Conservation (phyloP, 805 yeast species). For the Candida xiaguanensis region DNA sequence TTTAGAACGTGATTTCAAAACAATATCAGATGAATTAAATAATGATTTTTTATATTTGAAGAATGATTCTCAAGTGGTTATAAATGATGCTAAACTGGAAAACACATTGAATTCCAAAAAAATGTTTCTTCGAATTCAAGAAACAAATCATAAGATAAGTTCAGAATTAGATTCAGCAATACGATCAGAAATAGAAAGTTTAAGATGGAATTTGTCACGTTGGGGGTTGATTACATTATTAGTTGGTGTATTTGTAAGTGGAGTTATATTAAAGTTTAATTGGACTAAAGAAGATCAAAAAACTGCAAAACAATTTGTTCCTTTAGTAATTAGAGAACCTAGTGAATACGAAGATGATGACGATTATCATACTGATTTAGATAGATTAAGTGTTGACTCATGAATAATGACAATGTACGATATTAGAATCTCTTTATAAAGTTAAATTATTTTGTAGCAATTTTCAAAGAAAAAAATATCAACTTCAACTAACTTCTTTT, state of each 20-base stretch:
- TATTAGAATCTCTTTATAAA: not conserved
- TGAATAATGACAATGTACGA: not conserved
- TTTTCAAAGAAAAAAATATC: not conserved
- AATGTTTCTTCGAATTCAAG: conserved; percentile 70
- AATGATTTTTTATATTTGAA: conserved; percentile 53
- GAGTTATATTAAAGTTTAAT: conserved; percentile 41
- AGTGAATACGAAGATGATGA: conserved; percentile 45
- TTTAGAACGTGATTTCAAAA: conserved; percentile 67
- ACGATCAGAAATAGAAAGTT: conserved; percentile 79
- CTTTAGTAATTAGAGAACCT: conserved; percentile 42
- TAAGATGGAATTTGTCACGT: conserved; percentile 91
- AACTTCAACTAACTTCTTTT: not conserved
- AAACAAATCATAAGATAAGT: conserved; percentile 77
- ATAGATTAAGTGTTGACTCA: conserved; percentile 19
- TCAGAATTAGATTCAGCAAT: conserved; percentile 78
- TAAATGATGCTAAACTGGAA: conserved; percentile 82
- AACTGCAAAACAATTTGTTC: conserved; percentile 29
- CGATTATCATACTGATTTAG: conserved; percentile 55
- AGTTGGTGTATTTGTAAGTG: conserved; percentile 54
- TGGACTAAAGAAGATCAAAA: conserved; percentile 12
- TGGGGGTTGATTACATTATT: conserved; percentile 79
- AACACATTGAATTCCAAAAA: conserved; percentile 71
- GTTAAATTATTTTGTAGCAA: not conserved
- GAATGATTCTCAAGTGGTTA: conserved; percentile 77
- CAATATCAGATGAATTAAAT: conserved; percentile 72